Evolutionary conservation across 371 early-diverging fungal genomes (phyloP), one percentile per base, ranked within the genome.

Genomic region (Smittium mucronatum): DNA sequence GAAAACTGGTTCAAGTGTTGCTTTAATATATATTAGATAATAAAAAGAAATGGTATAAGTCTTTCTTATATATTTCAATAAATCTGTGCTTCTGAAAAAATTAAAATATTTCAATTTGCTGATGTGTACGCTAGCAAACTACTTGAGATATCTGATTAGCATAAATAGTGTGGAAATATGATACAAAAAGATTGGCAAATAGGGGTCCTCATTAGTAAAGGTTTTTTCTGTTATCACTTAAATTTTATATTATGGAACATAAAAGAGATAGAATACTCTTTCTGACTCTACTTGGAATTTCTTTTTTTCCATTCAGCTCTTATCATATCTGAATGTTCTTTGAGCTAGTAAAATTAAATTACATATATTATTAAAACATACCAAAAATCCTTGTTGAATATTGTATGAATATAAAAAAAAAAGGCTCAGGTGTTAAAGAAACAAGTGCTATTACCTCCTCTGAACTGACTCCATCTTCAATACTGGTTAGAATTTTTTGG

Each of bases 381-480:
- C 2, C 8, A 59, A 59, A 26, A 26, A 21, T 5, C 26, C 15
- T 59, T 59, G 11, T 59, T 11, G 47, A 11, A 47, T 11, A 47
- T 47, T 47, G 21, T 5, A 11, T 47, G 11, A 47, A 47, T 47
- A 47, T 59, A 21, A n/a, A 28, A 16, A 59, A 59, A 28, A 16
- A 28, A n/a, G 26, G 5, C 30, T n/a, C n/a, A n/a, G n/a, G n/a
- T n/a, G n/a, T n/a, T n/a, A n/a, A n/a, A 65, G 5, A 15, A 25
- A 21, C 2, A n/a, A n/a, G 67, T 36, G 2, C 8, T 29, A 47
- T 68, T 75, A 89, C 87, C 80, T 89, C 85, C 61, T 87, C 86
- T 61, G 81, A 76, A 11, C 83, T 81, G 5, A 95, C 81, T 34
- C 86, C 89, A 72, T 95, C 94, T 1, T 73, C 47, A 47, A 96